Conservation (phyloP, 306 rosid genomes). For the Gillenia trifoliata region DNA sequence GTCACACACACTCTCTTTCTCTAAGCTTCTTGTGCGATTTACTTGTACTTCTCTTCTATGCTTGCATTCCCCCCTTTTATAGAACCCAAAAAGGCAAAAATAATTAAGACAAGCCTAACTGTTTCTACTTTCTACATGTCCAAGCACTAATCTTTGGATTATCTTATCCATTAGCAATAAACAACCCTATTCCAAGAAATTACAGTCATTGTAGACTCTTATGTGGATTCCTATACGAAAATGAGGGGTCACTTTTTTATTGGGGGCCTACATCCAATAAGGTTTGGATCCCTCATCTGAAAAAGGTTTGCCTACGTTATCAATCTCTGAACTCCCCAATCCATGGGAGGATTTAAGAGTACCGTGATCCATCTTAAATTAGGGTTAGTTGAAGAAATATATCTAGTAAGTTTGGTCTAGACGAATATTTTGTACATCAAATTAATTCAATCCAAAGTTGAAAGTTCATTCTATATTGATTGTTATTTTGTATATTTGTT, state of each 20-base stretch:
- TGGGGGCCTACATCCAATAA: background rate
- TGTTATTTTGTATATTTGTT: background rate
- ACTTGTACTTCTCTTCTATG: background rate
- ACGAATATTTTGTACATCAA: background rate
- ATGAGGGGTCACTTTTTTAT: background rate
- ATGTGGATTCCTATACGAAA: slow-evolving; percentile 8
- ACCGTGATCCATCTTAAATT: background rate
- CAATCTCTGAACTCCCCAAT: slow-evolving; percentile 5
- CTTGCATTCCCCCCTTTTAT: slow-evolving; percentile 4
- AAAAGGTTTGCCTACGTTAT: background rate
- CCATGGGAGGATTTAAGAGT: background rate
- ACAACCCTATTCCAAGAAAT: background rate
- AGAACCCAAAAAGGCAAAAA: background rate
- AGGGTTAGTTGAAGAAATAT: background rate
- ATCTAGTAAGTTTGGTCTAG: background rate
- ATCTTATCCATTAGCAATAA: slow-evolving; percentile 7
- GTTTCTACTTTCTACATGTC: background rate
- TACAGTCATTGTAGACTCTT: background rate
- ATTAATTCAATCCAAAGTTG: background rate
- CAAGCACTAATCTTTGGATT: background rate
- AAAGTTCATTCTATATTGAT: background rate
- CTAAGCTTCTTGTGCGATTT: background rate
- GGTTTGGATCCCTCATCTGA: background rate
- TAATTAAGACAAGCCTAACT: background rate
- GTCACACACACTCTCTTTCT: background rate